Evolutionary conservation across 257 asterid species (phyloP).

Genomic region (Voacanga thouarsii): DNA sequence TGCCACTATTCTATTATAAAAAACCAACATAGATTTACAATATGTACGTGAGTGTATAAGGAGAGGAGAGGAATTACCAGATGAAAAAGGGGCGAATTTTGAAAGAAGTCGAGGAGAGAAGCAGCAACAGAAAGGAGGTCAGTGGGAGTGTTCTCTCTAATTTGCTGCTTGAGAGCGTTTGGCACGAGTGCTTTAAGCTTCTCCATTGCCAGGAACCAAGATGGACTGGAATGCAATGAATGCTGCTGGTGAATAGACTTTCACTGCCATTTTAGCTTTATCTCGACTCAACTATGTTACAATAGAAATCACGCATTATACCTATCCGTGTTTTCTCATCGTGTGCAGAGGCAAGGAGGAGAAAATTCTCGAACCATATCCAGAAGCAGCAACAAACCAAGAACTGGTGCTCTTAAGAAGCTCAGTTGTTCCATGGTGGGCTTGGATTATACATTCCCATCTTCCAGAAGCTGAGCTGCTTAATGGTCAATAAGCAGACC

Average conservation of each 20-base stretch:
- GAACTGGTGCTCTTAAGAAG: conserved; percentile 59
- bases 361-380: conserved; percentile 54
- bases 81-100: too few species aligned
- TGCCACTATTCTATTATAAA: too few species aligned
- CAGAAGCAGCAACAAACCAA: conserved; percentile 58
- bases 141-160: too few species aligned
- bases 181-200: too few species aligned
- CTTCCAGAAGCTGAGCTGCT: conserved; percentile 69
- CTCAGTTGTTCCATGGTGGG: conserved; percentile 73
- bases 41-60: too few species aligned
- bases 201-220: too few species aligned
- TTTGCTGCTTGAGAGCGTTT: too few species aligned
- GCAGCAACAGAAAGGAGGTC: too few species aligned
- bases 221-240: conserved; percentile 74
- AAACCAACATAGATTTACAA: too few species aligned
- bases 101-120: too few species aligned
- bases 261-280: background rate
- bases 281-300: background rate
- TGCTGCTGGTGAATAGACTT: conserved; percentile 43
- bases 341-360: conserved; percentile 55
- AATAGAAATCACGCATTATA: background rate
- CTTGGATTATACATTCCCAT: conserved; percentile 64
- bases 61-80: too few species aligned
- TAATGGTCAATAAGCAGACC: conserved; percentile 35
- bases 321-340: background rate